phyloP scores from a whole-genome alignment of 2,329 filamentous ascomycete genomes.

The Phyllosticta ampelicida region DNA sequence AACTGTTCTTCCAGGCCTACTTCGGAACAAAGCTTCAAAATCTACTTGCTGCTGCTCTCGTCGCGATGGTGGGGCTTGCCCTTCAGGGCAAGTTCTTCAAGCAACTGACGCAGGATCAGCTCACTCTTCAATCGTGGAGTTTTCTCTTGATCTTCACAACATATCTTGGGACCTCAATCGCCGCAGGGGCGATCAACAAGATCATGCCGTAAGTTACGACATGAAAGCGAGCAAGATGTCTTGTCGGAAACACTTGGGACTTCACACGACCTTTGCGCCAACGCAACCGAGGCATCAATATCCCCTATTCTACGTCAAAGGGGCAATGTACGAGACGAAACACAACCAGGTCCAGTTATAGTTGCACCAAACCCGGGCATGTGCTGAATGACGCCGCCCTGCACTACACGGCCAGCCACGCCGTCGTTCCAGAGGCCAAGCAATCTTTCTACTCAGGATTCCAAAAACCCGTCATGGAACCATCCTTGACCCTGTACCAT shows the following conservation, averaged over 20 bases:
- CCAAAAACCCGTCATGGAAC: neutral
- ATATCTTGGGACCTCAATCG: conserved; percentile 6
- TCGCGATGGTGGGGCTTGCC: neutral
- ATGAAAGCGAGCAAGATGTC: neutral
- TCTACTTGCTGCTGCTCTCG: neutral
- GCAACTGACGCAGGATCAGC: neutral
- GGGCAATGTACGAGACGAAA: neutral
- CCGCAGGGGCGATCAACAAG: neutral
- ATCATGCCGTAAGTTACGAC: neutral
- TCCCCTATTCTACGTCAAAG: neutral
- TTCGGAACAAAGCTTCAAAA: conserved; percentile 7
- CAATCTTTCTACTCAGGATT: neutral
- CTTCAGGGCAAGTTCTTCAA: neutral
- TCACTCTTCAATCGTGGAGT: conserved; percentile 4
- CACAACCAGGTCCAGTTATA: neutral
- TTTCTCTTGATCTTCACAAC: conserved; percentile 8
- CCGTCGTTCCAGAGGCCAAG: neutral
- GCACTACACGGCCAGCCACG: neutral
- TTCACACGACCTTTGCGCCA: neutral
- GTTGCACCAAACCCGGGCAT: neutral
- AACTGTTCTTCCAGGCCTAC: neutral
- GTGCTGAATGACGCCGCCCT: neutral
- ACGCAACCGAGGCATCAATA: neutral
- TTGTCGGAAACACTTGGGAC: neutral
- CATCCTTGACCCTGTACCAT: neutral